phyloP scores from a whole-genome alignment of 2,329 filamentous ascomycete genomes.

The Penicillium sp. region DNA sequence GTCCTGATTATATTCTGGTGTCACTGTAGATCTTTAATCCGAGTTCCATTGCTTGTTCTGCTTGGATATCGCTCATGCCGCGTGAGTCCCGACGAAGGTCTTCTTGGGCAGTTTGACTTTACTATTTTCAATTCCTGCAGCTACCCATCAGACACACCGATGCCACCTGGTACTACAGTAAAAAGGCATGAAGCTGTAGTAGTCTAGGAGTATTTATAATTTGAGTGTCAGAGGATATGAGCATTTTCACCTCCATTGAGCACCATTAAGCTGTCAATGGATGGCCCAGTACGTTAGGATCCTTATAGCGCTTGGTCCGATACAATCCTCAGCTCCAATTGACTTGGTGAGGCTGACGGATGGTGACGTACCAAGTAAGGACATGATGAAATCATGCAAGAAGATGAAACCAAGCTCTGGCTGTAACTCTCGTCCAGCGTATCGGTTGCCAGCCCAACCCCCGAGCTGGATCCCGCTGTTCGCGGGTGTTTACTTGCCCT shows the following conservation, averaged over 20 bases:
- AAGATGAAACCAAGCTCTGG: constrained; percentile 3
- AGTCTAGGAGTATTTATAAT: neutral
- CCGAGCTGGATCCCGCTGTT: constrained; percentile 11
- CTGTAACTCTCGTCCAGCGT: neutral
- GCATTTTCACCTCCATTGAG: no score
- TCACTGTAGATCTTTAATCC: neutral
- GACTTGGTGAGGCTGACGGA: neutral
- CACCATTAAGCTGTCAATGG: no score
- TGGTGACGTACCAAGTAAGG: neutral
- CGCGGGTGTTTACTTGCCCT: constrained; percentile 28
- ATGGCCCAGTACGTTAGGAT: no score
- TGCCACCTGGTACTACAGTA: neutral
- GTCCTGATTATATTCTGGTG: neutral
- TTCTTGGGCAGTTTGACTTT: neutral
- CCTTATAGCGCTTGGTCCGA: neutral
- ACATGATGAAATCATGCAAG: neutral
- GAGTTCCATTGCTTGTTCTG: neutral
- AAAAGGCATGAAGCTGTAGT: neutral
- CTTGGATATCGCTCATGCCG: neutral
- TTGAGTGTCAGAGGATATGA: no score
- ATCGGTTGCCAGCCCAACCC: constrained; percentile 30
- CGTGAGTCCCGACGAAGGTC: neutral
- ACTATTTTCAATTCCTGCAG: neutral
- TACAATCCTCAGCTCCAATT: neutral
- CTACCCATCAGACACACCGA: neutral